A percentile compares a stretch with the other conserved stretches of the same genome.
These are phyloP conservation scores for Apiosordaria backusii DNA, from an alignment of 495 filamentous ascomycete species.

Conservation along the genomic window DNA sequence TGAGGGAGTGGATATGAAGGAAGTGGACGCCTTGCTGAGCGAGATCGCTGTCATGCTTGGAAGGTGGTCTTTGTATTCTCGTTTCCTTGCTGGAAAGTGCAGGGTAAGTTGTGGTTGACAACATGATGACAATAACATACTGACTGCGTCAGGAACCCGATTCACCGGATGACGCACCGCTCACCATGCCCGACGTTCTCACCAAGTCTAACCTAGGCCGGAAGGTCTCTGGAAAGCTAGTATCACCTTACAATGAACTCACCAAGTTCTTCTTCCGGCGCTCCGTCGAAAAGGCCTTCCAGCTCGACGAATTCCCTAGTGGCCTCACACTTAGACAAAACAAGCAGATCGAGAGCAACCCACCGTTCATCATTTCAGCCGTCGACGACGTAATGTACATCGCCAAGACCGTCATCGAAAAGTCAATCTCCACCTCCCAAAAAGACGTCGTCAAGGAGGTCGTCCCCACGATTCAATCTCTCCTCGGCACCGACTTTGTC, in stretches of 20 bases:
- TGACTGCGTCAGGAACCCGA: conserved; percentile 40
- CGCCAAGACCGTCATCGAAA: conserved; percentile 83
- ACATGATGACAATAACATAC: conserved; percentile 19
- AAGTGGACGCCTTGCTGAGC: conserved; percentile 78
- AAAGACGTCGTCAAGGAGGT: conserved; percentile 68
- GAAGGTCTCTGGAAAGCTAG: conserved; percentile 71
- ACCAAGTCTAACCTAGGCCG: conserved; percentile 66
- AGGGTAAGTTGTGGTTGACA: conserved; percentile 49
- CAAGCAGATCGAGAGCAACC: conserved; percentile 63
- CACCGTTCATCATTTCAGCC: conserved; percentile 89
- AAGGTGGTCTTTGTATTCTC: conserved; percentile 86
- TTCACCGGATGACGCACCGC: conserved; percentile 41
- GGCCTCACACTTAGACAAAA: conserved; percentile 71
- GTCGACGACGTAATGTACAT: conserved; percentile 99
- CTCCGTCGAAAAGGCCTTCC: conserved; percentile 95
- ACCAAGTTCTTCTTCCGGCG: conserved; percentile 94
- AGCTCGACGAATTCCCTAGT: conserved; percentile 88
- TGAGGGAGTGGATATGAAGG: conserved; percentile 92
- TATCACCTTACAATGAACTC: conserved; percentile 77
- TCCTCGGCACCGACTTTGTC: conserved; percentile 91
- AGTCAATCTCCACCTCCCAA: conserved; percentile 82
- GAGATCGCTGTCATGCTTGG: conserved; percentile 90
- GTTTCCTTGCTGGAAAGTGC: conserved; percentile 83
- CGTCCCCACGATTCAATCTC: conserved; percentile 72
- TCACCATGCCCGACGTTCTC: conserved; percentile 66